Evolutionary conservation across 805 yeast species (phyloP), one percentile per base, ranked within the genome.

Genomic region (Starmerella stigmatis): DNA sequence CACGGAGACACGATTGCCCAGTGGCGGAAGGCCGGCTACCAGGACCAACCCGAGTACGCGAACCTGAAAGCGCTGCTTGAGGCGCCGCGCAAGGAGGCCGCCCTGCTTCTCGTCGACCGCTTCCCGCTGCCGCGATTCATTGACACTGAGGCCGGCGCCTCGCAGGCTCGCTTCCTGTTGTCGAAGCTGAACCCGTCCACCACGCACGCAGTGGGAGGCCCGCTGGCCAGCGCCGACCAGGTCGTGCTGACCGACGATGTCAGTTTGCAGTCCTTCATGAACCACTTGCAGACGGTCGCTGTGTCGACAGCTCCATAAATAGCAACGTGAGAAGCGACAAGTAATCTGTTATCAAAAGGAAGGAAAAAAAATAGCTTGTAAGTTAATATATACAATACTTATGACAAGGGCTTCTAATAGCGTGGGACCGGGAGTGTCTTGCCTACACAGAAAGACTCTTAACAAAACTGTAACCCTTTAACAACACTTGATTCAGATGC

Each of bases 41-140:
- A 92, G 65, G 86, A 88, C 55, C 83, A 79, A 58, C 84, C 80
- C 44, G 96, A 85, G 54, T 92, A 86, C 64, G 89, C 78, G 28
- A 85, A 86, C 59, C 86, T 92, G 68, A 83, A 83, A 64, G 77
- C 75, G 45, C 74, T 92, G 64, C 75, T 92, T 57, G 89, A 85
- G 48, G 88, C 80, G 52, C 96, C 98, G 37, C 79, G 85, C 59
- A 73, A 74, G 44, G 99, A 92, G 65, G 97, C 97, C 19, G 89
- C 94, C 6, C 86, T 81, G 57, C 71, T 94, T 53, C 76, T 92
- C 58, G 76, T 82, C 30, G 97, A 92, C 61, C 76, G 99, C 61
- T 89, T 86, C 78, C 99, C 99, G 57, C 72, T 92, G 60, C 99
- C 99, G 39, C 77, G 98, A 66, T 92, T 89, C 61, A 88, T 92